Conservation (phyloP, 164 flowering plant species). For the Tetrastigma voinierianum region DNA sequence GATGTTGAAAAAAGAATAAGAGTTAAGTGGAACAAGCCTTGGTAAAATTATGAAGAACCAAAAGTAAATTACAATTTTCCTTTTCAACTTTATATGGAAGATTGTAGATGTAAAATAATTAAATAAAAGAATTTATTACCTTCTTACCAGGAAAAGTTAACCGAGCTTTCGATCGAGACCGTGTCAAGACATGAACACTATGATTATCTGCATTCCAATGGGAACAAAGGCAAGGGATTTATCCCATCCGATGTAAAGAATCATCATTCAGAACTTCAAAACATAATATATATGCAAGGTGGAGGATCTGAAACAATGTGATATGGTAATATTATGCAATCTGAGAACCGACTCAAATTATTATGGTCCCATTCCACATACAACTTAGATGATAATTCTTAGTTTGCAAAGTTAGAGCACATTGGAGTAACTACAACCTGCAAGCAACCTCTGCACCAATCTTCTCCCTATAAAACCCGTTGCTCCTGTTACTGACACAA, state of each 20-base stretch:
- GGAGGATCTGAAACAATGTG: too few species aligned
- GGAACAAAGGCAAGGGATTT: slow-evolving; percentile 1
- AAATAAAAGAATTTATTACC: slow-evolving; percentile 57
- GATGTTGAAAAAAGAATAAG: background rate
- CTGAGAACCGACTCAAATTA: background rate
- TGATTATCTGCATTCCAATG: slow-evolving; percentile 64
- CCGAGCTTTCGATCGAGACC: slow-evolving; percentile 80
- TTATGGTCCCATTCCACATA: background rate
- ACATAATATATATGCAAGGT: too few species aligned
- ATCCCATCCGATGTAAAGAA: background rate
- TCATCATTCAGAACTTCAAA: too few species aligned
- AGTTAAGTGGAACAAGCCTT: background rate
- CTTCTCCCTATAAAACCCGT: slow-evolving; percentile 89
- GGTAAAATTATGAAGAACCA: too few species aligned
- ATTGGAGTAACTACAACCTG: slow-evolving; percentile 43
- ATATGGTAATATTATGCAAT: background rate
- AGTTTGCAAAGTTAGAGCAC: background rate
- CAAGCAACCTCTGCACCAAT: slow-evolving; percentile 78
- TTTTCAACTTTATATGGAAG: too few species aligned
- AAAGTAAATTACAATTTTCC: too few species aligned
- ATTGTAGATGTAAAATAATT: background rate
- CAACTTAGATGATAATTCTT: background rate
- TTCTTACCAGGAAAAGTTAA: slow-evolving; percentile 97
- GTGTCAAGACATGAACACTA: slow-evolving; percentile 72
- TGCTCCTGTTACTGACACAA: slow-evolving; percentile 87